Evolutionary conservation across 352 stramenopile species (phyloP).

Genomic region (Phytopythium montanum): DNA sequence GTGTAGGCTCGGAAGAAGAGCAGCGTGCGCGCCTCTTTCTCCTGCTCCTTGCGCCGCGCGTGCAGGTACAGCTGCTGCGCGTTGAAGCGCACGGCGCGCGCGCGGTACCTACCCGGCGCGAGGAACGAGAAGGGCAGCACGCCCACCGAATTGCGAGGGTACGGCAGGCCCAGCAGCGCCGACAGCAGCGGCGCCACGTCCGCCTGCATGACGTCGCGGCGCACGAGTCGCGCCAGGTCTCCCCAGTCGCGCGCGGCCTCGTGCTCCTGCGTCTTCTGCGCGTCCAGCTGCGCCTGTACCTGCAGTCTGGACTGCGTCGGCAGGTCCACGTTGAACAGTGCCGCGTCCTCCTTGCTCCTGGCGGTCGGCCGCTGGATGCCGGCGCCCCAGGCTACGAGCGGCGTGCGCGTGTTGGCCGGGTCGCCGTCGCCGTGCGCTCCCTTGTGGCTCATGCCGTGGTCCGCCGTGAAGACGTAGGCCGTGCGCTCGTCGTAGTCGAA

Average conservation of each 20-base stretch:
- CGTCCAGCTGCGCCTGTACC: slow-evolving; percentile 50
- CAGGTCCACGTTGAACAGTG: slow-evolving; percentile 51
- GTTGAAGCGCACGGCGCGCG: slow-evolving; percentile 66
- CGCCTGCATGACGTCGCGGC: slow-evolving; percentile 83
- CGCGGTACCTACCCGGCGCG: slow-evolving; percentile 51
- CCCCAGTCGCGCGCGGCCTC: slow-evolving; percentile 40
- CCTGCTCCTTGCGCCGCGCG: slow-evolving; percentile 56
- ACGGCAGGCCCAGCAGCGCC: slow-evolving; percentile 63
- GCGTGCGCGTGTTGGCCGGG: slow-evolving; percentile 76
- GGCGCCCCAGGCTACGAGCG: slow-evolving; percentile 72
- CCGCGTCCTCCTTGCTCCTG: not conserved
- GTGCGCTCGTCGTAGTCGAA: slow-evolving; percentile 64
- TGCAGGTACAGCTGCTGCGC: slow-evolving; percentile 67
- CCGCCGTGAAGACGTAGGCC: slow-evolving; percentile 80
- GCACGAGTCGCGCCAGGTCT: slow-evolving; percentile 33
- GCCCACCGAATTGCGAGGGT: slow-evolving; percentile 81
- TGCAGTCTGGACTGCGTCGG: slow-evolving; percentile 66
- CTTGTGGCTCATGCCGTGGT: slow-evolving; percentile 85
- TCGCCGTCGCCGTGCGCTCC: slow-evolving; percentile 80
- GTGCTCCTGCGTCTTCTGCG: slow-evolving; percentile 47
- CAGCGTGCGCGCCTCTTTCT: slow-evolving; percentile 58
- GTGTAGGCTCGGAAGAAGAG: slow-evolving; percentile 55
- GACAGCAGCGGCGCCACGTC: slow-evolving; percentile 78
- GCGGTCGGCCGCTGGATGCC: slow-evolving; percentile 42
- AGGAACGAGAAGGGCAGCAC: slow-evolving; percentile 74